phyloP scores from a whole-genome alignment of 768 basidiomycete genomes.

The Stropharia rugosoannulata region DNA sequence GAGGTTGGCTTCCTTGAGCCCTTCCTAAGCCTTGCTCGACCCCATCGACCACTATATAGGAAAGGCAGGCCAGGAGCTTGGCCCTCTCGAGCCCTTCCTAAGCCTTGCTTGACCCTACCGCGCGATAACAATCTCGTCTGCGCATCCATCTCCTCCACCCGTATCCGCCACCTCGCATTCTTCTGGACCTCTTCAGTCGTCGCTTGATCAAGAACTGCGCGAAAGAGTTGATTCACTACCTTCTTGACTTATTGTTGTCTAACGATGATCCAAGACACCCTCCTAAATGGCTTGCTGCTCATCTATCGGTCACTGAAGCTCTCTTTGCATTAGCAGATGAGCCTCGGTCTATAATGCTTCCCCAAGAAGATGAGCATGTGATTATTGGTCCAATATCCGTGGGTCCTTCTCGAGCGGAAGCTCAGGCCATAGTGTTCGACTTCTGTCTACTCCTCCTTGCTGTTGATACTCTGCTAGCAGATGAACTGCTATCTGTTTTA shows the following conservation, averaged over 20 bases:
- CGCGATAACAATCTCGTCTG: too few relatives aligned
- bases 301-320: slow-evolving; percentile 83
- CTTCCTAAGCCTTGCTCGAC: too few relatives aligned
- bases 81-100: too few relatives aligned
- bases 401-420: slow-evolving; percentile 63
- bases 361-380: slow-evolving; percentile 70
- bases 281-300: slow-evolving; percentile 87
- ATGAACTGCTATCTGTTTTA: slow-evolving; percentile 80
- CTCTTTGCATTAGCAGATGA: slow-evolving; percentile 77
- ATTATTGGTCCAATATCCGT: slow-evolving; percentile 46
- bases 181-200: too few relatives aligned
- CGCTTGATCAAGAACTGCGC: slow-evolving; percentile 52
- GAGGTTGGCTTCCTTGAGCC: too few relatives aligned
- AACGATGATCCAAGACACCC: slow-evolving; percentile 54
- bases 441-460: slow-evolving; percentile 73
- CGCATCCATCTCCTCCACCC: too few relatives aligned
- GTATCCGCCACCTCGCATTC: too few relatives aligned
- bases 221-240: slow-evolving; percentile 62
- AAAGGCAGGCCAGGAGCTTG: too few relatives aligned
- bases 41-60: too few relatives aligned
- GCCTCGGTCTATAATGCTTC: slow-evolving; percentile 60
- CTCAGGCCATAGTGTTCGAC: slow-evolving; percentile 69
- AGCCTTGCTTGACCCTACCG: too few relatives aligned
- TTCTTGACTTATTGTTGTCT: slow-evolving; percentile 67
- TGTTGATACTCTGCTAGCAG: slow-evolving; percentile 62